Evolutionary conservation across 805 yeast genomes (phyloP).

Genomic region (Yarrowia sp.): DNA sequence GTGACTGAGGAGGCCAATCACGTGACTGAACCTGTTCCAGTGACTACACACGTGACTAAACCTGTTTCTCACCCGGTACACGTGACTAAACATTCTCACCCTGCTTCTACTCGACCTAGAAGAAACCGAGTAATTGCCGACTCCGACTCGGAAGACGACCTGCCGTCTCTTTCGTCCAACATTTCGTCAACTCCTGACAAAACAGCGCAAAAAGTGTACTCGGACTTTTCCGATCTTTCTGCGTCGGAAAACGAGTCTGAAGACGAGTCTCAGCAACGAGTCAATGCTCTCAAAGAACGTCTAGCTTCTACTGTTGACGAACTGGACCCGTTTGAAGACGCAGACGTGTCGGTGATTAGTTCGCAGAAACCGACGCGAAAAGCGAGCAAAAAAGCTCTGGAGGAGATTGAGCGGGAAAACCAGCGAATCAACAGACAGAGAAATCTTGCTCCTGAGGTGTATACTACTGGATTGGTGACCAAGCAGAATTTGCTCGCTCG

Average conservation of each 20-base stretch:
- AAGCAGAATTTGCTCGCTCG: slow-evolving; percentile 5
- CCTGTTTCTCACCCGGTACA: background rate
- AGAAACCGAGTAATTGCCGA: slow-evolving; percentile 7
- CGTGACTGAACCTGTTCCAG: background rate
- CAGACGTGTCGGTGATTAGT: background rate
- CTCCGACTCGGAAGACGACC: slow-evolving; percentile 9
- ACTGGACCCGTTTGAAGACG: slow-evolving; percentile 10
- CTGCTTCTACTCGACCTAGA: background rate
- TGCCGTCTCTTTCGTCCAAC: background rate
- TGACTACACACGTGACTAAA: no score
- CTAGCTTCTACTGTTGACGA: background rate
- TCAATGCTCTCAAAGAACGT: background rate
- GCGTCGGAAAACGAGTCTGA: background rate
- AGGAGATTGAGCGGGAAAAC: slow-evolving; percentile 29
- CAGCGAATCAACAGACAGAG: slow-evolving; percentile 30
- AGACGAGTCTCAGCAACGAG: background rate
- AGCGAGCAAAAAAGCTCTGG: slow-evolving; percentile 30
- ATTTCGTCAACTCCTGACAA: background rate
- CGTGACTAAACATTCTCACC: background rate
- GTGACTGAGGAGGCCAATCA: background rate
- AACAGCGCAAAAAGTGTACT: background rate
- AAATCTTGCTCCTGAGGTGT: slow-evolving; percentile 31
- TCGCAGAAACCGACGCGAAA: slow-evolving; percentile 14
- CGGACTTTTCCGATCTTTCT: background rate
- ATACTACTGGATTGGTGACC: slow-evolving; percentile 26